Evolutionary conservation across 129 eudicot species (phyloP).

Genomic region (Pseudognaphalium luteoalbum): DNA sequence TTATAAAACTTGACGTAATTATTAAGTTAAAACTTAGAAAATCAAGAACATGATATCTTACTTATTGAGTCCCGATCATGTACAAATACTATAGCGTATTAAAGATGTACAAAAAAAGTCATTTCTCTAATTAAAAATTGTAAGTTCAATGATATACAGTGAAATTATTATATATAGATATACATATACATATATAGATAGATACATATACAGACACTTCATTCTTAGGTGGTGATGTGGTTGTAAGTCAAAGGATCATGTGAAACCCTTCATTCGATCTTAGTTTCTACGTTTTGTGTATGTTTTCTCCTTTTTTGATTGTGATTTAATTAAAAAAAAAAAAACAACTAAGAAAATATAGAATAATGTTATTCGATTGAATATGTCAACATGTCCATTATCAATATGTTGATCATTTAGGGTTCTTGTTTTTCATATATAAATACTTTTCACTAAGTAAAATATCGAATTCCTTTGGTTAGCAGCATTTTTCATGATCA

Average conservation of each 20-base stretch:
- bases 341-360: background rate
- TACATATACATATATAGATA: no score
- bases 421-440: no score
- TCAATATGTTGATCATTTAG: no score
- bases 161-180: no score
- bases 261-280: constrained; percentile 12
- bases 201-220: constrained; percentile 12
- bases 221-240: constrained; percentile 23
- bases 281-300: constrained; percentile 18
- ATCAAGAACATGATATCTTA: no score
- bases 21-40: background rate
- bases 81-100: no score
- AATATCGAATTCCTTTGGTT: no score
- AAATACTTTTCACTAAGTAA: no score
- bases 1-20: background rate
- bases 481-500: no score
- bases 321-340: background rate
- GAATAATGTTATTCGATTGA: background rate
- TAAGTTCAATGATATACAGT: no score
- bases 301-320: background rate
- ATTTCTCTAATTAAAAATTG: no score
- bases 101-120: no score
- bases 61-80: background rate
- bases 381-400: background rate
- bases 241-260: constrained; percentile 29